A percentile compares a stretch with the other conserved stretches of the same genome.
Conservation (phyloP, 192 early-diverging fungal species). For the Mortierella claussenii region DNA sequence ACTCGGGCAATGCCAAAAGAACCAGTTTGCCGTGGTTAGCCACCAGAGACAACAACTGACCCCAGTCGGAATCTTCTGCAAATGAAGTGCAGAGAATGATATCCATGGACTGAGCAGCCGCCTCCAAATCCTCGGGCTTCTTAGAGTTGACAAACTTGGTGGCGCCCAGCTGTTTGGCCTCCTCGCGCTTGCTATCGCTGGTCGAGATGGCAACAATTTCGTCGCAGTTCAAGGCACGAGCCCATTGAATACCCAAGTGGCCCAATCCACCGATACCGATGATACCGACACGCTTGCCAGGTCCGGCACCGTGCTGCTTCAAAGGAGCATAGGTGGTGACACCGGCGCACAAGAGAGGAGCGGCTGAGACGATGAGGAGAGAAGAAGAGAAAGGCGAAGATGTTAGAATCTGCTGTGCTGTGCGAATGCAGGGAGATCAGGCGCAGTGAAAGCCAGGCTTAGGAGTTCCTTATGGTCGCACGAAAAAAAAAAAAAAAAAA, state of each 20-base stretch:
- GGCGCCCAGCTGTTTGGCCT: constrained; percentile 68
- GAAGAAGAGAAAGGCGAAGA: neutral
- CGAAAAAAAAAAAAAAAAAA: neutral
- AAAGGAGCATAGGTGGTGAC: constrained; percentile 73
- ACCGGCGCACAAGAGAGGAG: constrained; percentile 87
- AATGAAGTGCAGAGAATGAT: constrained; percentile 50
- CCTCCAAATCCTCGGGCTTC: constrained; percentile 34
- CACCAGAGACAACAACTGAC: constrained; percentile 57
- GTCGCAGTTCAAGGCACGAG: constrained; percentile 57
- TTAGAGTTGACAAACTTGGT: constrained; percentile 57
- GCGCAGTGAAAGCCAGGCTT: too few relatives aligned
- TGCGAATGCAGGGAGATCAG: too few relatives aligned
- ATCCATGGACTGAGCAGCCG: constrained; percentile 38
- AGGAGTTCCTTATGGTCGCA: too few relatives aligned
- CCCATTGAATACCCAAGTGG: constrained; percentile 74
- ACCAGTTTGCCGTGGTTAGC: constrained; percentile 69
- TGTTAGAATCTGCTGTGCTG: too few relatives aligned
- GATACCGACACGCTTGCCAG: constrained; percentile 63
- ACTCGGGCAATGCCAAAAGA: constrained; percentile 74
- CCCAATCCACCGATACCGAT: constrained; percentile 77
- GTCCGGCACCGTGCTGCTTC: constrained; percentile 54
- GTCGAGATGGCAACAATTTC: constrained; percentile 65
- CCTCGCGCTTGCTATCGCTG: constrained; percentile 57
- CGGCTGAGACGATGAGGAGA: constrained; percentile 38
- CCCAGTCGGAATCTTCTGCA: constrained; percentile 57